Evolutionary conservation across 1,139 yeast species (phyloP), one percentile per base, ranked within the genome.

Genomic region (Sugiyamaella sp.): DNA sequence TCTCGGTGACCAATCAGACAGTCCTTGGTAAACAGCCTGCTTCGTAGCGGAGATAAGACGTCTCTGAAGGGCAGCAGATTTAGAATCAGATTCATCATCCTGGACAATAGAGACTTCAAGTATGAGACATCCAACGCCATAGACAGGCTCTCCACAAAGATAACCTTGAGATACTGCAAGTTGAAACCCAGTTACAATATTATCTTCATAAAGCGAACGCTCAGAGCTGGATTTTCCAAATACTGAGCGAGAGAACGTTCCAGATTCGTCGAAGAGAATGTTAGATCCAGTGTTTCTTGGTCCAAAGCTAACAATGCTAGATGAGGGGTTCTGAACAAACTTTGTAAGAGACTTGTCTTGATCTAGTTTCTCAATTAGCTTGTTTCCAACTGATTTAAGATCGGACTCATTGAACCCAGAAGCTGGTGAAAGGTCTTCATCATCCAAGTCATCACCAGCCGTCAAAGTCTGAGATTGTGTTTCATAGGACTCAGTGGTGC

Each of bases 141-240:
- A 95, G 37, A 89, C 79, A 0, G 91, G 93, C 67, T 95, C 99
- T 3, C 86, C 81, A 0, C 95, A 85, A 51, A 95, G 74, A 0
- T 98, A 98, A 0, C 99, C 99, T 64, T 85, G 89, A 47, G 80
- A 77, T 51, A 84, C 81, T 1, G 97, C 89, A 49, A 90, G 72
- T 66, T 89, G 95, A 70, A 90, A 91, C 1, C 97, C 99, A 61
- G 88, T 86, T 46, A 87, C 67, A 4, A 93, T 71, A 62, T 85
- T 82, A 52, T 84, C 85, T 59, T 85, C 89, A 66, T 75, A 84
- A 49, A 76, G 81, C 81, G 55, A 80, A 12, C 60, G 63, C 0
- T 63, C 63, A 0, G 61, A 61, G 6, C 43, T 54, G 0, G 52
- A 46, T 4, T 29, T 27, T 1, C 52, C 45, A 38, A 60, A 60